A percentile compares a stretch with the other conserved stretches of the same genome.
phyloP scores from a whole-genome alignment of 202 grass and related monocot genomes.

The Setaria viridis region DNA sequence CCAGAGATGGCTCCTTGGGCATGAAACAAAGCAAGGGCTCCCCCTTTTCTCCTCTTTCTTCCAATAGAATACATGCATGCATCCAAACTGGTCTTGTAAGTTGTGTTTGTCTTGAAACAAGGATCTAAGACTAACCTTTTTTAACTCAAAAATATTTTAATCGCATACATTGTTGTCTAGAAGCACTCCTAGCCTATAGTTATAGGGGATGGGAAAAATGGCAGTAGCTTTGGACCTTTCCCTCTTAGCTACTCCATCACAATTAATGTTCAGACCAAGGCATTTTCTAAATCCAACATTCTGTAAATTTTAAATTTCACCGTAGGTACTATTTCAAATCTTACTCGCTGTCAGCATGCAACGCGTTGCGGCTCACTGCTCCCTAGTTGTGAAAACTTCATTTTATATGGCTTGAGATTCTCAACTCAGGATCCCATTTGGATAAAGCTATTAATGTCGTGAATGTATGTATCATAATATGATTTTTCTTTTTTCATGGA shows the following conservation, averaged over 20 bases:
- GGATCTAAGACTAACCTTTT: slow-evolving; percentile 53
- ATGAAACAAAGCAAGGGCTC: slow-evolving; percentile 52
- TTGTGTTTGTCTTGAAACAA: slow-evolving; percentile 64
- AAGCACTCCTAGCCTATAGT: slow-evolving; percentile 32
- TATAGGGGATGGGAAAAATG: slow-evolving; percentile 46
- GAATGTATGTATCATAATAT: neutral
- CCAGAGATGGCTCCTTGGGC: slow-evolving; percentile 53
- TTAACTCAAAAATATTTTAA: slow-evolving; percentile 39
- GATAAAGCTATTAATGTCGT: neutral
- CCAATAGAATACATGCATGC: slow-evolving; percentile 54
- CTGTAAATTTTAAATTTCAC: slow-evolving; percentile 43
- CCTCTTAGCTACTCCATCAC: slow-evolving; percentile 57
- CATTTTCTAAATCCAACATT: slow-evolving; percentile 37
- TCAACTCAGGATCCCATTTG: neutral
- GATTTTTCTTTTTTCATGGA: neutral
- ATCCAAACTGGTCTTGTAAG: slow-evolving; percentile 60
- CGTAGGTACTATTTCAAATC: slow-evolving; percentile 26
- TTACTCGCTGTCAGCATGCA: slow-evolving; percentile 17
- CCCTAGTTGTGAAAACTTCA: neutral
- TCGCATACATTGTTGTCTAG: slow-evolving; percentile 23
- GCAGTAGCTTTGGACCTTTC: slow-evolving; percentile 64
- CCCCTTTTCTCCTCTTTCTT: slow-evolving; percentile 54
- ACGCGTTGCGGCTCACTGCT: neutral
- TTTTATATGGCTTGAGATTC: neutral
- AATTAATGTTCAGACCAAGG: slow-evolving; percentile 34